Evolutionary conservation across 2,329 filamentous ascomycete genomes (phyloP).

Genomic region (Colletotrichum sp.): DNA sequence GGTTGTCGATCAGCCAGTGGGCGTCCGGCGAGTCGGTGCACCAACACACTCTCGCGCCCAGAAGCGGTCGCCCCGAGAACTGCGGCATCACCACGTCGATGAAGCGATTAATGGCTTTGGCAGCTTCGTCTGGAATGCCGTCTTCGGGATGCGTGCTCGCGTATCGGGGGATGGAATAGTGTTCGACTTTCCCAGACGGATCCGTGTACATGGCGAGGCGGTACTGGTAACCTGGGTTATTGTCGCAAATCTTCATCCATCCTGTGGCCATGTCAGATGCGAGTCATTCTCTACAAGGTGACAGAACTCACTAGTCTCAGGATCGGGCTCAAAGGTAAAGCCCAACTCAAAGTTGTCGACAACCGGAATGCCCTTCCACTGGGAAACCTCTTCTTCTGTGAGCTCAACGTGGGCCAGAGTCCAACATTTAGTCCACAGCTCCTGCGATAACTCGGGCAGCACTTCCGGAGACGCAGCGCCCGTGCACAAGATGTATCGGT

Average conservation of each 20-base stretch:
- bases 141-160: constrained; percentile 15
- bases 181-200: constrained; percentile 4
- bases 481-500: constrained; percentile 3
- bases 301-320: not conserved
- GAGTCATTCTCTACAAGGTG: fast-evolving
- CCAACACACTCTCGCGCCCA: constrained; percentile 31
- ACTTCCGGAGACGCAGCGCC: constrained; percentile 8
- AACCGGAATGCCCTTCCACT: constrained; percentile 9
- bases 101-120: constrained; percentile 8
- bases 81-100: constrained; percentile 26
- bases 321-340: constrained; percentile 23
- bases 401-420: constrained; percentile 7
- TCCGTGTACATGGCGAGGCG: constrained; percentile 5
- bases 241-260: constrained; percentile 24
- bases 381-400: not conserved
- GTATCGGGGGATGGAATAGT: constrained; percentile 19
- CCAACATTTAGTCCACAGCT: constrained; percentile 17
- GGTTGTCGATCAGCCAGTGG: constrained; percentile 34
- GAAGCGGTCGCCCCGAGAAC: constrained; percentile 26
- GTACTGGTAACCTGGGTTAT: constrained; percentile 20
- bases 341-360: constrained; percentile 22
- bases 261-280: not conserved
- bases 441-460: not conserved
- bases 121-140: constrained; percentile 19
- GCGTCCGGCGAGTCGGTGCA: constrained; percentile 38